These are phyloP conservation scores for Coniella lustricola DNA, from an alignment of 2,329 filamentous ascomycete genomes.

Conservation along the genomic window DNA sequence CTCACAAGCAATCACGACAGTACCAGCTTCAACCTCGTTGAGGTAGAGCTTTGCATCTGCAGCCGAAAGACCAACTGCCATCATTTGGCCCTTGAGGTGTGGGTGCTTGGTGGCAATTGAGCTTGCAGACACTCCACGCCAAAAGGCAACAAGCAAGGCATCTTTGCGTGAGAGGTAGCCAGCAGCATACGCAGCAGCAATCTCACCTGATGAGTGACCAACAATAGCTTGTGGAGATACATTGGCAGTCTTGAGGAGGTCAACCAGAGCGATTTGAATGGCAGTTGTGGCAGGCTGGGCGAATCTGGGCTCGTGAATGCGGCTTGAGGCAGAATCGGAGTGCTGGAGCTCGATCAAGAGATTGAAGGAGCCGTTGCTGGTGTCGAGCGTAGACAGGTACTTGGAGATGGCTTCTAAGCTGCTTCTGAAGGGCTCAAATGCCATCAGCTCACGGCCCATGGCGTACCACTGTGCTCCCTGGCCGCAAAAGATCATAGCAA, in stretches of 20 bases:
- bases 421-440: conserved; percentile 21
- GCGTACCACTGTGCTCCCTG: conserved; percentile 31
- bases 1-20: conserved; percentile 34
- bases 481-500: conserved; percentile 28
- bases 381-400: conserved; percentile 22
- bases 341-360: conserved; percentile 18
- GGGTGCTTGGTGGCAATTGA: conserved; percentile 23
- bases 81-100: conserved; percentile 32
- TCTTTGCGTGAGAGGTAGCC: conserved; percentile 28
- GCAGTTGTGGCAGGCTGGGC: conserved; percentile 15
- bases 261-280: conserved; percentile 20
- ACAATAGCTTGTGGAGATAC: conserved; percentile 24
- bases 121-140: conserved; percentile 31
- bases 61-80: conserved; percentile 31
- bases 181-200: conserved; percentile 37
- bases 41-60: conserved; percentile 25
- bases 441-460: conserved; percentile 31
- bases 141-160: conserved; percentile 36
- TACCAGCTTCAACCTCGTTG: neutral
- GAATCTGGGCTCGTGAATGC: conserved; percentile 10
- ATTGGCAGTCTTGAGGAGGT: conserved; percentile 18
- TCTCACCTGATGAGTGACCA: conserved; percentile 41
- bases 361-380: conserved; percentile 21
- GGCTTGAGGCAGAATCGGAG: neutral
- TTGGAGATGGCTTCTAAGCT: conserved; percentile 23